Conservation (phyloP, 2,329 filamentous ascomycete species). For the Aspergillaceae sp. region DNA sequence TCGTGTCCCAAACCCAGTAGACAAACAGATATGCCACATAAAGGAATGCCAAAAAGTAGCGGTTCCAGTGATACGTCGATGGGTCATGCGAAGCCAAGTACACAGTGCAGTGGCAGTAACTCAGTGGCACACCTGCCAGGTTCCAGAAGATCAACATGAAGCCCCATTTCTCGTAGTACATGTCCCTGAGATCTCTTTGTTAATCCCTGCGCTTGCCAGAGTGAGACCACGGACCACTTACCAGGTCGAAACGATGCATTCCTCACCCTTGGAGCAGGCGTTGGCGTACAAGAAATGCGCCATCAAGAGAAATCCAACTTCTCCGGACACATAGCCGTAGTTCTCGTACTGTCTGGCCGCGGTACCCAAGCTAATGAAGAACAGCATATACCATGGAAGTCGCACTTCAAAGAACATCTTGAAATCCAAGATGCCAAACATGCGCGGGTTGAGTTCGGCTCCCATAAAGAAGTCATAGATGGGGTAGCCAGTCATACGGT, state of each 20-base stretch:
- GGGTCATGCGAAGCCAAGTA: slow-evolving; percentile 80
- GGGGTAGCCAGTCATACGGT: slow-evolving; percentile 79
- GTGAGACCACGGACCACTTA: slow-evolving; percentile 23
- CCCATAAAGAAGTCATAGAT: slow-evolving; percentile 91
- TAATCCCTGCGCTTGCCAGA: too few relatives aligned
- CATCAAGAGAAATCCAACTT: slow-evolving; percentile 75
- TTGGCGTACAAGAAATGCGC: slow-evolving; percentile 90
- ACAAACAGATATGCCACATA: slow-evolving; percentile 67
- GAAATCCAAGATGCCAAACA: slow-evolving; percentile 78
- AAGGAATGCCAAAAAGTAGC: slow-evolving; percentile 54
- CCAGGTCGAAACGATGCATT: slow-evolving; percentile 82
- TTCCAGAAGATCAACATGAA: slow-evolving; percentile 99
- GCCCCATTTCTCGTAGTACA: slow-evolving; percentile 95
- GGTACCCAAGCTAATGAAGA: slow-evolving; percentile 66
- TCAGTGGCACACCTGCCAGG: slow-evolving; percentile 79
- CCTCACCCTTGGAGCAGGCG: slow-evolving; percentile 84
- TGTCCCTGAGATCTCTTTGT: slow-evolving; percentile 51
- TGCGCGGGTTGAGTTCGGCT: slow-evolving; percentile 73
- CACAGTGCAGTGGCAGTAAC: slow-evolving; percentile 88
- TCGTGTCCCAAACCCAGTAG: slow-evolving; percentile 89
- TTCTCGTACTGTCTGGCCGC: slow-evolving; percentile 74
- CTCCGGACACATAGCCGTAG: slow-evolving; percentile 78
- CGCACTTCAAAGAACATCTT: slow-evolving; percentile 96
- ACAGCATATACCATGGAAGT: slow-evolving; percentile 84
- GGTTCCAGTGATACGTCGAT: slow-evolving; percentile 67